Evolutionary conservation across 225 moss, liverwort and hornwort species (phyloP).

Genomic region (Polytrichum commune): DNA sequence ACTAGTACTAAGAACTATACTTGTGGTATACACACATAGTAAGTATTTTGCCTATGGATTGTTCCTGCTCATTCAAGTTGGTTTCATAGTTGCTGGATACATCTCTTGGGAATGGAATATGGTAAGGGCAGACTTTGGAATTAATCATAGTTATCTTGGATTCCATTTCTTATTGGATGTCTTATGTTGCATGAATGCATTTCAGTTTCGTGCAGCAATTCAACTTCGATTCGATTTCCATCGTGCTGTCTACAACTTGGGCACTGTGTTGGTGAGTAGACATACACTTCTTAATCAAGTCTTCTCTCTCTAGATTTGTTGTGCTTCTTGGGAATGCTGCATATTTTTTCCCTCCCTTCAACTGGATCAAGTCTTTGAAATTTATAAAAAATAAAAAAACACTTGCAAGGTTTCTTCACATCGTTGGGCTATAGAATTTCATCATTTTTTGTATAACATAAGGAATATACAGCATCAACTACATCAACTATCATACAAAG

Average conservation of each 20-base stretch:
- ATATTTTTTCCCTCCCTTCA: no score
- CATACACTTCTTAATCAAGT: neutral
- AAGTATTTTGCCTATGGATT: no score
- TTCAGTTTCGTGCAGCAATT: constrained; percentile 44
- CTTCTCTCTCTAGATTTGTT: neutral
- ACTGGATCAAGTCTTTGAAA: neutral
- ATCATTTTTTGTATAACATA: no score
- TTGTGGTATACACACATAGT: no score
- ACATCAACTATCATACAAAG: no score
- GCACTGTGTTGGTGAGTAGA: constrained; percentile 60
- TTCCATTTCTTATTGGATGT: neutral
- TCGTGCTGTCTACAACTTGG: constrained; percentile 74
- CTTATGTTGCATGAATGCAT: constrained; percentile 2
- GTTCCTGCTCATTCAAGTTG: no score
- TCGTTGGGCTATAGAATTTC: no score
- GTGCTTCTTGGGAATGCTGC: neutral
- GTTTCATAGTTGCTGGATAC: no score
- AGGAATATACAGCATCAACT: no score
- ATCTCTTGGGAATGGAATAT: no score
- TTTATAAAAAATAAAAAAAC: neutral
- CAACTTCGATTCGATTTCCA: constrained; percentile 71
- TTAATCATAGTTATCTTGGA: no score
- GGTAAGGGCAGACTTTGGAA: no score
- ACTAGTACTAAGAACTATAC: neutral
- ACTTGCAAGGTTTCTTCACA: neutral